Conservation (phyloP, 2,329 filamentous ascomycete species). For the Trichoderma simmonsii region DNA sequence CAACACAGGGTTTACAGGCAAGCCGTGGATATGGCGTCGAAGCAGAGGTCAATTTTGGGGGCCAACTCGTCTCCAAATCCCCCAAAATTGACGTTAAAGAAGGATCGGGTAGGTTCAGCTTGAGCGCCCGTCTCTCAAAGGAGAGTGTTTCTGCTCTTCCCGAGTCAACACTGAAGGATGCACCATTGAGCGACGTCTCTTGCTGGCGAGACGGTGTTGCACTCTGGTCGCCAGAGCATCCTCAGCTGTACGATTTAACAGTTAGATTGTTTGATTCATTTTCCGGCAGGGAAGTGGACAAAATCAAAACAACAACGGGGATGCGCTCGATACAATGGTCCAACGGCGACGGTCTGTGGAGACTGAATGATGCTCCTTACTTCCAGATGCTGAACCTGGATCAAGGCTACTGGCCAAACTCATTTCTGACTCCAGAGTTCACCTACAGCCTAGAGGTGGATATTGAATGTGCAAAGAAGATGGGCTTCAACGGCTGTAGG, state of each 20-base stretch:
- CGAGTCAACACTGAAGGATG: constrained; percentile 30
- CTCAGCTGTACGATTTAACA: constrained; percentile 53
- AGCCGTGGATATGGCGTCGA: constrained; percentile 48
- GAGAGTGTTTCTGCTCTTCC: constrained; percentile 41
- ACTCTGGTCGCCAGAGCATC: constrained; percentile 59
- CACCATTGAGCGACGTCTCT: constrained; percentile 36
- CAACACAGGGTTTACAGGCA: constrained; percentile 47
- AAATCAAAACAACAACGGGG: constrained; percentile 57
- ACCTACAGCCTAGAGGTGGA: constrained; percentile 46
- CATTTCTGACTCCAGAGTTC: constrained; percentile 56
- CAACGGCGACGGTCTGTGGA: constrained; percentile 55
- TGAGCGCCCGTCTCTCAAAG: constrained; percentile 38
- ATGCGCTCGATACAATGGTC: constrained; percentile 61
- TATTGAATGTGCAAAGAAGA: constrained; percentile 54
- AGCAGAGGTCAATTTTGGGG: constrained; percentile 51
- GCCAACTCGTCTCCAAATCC: constrained; percentile 43
- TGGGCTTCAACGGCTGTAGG: constrained; percentile 63
- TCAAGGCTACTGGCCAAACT: constrained; percentile 62
- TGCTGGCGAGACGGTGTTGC: constrained; percentile 56
- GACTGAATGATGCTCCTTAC: constrained; percentile 55
- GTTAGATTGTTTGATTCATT: constrained; percentile 49
- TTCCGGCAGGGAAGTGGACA: constrained; percentile 45
- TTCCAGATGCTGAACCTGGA: constrained; percentile 61
- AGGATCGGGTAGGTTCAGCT: not conserved
- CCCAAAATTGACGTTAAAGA: not conserved